Evolutionary conservation across 2,329 filamentous ascomycete species (phyloP), one percentile per base, ranked within the genome.

Genomic region (Alternaria infectoria): DNA sequence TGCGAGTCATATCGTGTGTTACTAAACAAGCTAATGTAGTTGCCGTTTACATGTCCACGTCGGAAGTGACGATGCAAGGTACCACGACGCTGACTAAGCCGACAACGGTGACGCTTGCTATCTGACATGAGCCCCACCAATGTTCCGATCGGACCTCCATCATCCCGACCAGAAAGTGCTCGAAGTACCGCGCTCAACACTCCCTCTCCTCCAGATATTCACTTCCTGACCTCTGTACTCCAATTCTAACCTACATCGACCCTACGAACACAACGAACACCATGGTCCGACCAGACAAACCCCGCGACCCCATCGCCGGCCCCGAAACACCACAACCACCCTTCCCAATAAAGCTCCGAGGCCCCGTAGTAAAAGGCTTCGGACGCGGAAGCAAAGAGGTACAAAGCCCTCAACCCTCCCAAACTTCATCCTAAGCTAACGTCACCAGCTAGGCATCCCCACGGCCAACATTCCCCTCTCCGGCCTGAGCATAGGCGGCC

Each of bases 341-440:
- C 0, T 98, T 90, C 80, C 96, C 96, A 0, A 86, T 97, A 72
- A 88, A 86, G 70, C 90, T 98, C 82, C 90, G 91, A 65, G 96
- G 96, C 23, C 88, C 90, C 59, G 93, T 99, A 23, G 93, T 97
- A 74, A 91, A 92, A 74, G 96, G 96, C 32, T 98, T 98, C 80
- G 95, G 96, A 45, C 88, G 96, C 64, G 96, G 96, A 15, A 97
- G 93, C 74, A 96, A 93, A 84, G 94, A 97, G 82, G 92, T 94
- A 79, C 62, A 82, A 15, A 9, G 9, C 25, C 1, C 10, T 4
- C 3, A 8, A 9, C 1, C 25, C 25, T 26, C 25, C 10, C 1
- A 26, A 26, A 8, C 25, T 3, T 17, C 1, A 17, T 5, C 21
- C 6, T 17, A 23, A 17, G 1, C 19, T 23, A 36, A 52, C 30